phyloP scores from a whole-genome alignment of 2,329 filamentous ascomycete genomes.

The Aspergillus quadrilineatus region DNA sequence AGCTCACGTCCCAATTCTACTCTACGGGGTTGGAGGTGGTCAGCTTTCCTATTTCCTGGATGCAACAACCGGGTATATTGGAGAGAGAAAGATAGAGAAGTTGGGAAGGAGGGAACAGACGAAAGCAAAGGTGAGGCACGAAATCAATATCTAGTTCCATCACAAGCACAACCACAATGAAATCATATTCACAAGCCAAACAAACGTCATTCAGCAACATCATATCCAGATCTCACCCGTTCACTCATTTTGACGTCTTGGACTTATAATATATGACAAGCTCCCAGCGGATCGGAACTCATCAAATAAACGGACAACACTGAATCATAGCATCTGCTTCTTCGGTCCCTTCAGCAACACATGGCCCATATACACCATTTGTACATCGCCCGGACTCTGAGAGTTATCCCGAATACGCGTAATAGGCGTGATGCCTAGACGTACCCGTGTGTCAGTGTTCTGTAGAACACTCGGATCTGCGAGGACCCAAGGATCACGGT shows the following conservation, averaged over 20 bases:
- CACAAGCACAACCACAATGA: neutral
- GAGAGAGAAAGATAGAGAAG: neutral
- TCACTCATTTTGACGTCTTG: neutral
- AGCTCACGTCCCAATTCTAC: too few relatives aligned
- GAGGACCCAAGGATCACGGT: slow-evolving; percentile 20
- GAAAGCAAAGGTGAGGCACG: neutral
- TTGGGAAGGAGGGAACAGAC: neutral
- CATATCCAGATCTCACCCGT: neutral
- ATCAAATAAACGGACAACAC: neutral
- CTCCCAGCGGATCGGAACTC: neutral
- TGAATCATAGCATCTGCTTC: slow-evolving; percentile 2
- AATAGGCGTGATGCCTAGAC: slow-evolving; percentile 25
- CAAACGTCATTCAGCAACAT: neutral
- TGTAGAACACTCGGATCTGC: slow-evolving; percentile 17
- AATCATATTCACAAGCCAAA: neutral
- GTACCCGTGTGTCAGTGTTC: slow-evolving; percentile 17
- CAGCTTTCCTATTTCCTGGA: neutral
- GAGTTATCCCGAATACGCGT: slow-evolving; percentile 23
- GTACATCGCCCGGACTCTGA: slow-evolving; percentile 8
- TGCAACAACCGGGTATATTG: neutral
- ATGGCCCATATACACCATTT: slow-evolving; percentile 18
- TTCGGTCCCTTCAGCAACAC: slow-evolving; percentile 21
- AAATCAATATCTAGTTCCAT: neutral
- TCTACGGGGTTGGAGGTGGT: too few relatives aligned
- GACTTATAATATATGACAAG: neutral